Base-by-base conservation (phyloP, 257 asterid species). In the Solanum dulcamara region DNA sequence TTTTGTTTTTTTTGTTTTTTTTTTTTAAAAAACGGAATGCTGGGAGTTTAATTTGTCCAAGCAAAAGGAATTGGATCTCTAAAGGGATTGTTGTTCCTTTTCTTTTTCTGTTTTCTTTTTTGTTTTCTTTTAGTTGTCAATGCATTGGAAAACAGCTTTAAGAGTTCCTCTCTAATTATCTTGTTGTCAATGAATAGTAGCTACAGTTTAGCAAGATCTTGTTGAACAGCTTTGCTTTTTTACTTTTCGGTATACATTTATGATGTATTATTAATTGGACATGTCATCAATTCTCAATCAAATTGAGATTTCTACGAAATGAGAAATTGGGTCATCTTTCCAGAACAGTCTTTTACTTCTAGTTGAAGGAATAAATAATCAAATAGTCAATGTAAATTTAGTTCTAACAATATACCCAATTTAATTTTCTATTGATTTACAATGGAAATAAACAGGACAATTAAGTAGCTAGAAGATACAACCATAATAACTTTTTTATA, bases 141-240 rank as follows among this genome's bases (percentile, higher is more conserved):
- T 84, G 88, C 85, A 88, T 83, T 90, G 89, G 88, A 89, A 88
- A 86, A 85, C 92, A 89, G 87, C 90, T 86, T 55, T 83, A 77
- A 79, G 83, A 18, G 32, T 91, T 89, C 84, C 83, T 88, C 90
- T 85, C 87, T 91, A 44, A 86, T 91, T 89, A 75, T 88, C 89
- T 86, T 88, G 88, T 86, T 88, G 90, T 93, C 88, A 84, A 66
- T 86, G 87, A 89, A 90, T 87, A 85, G 89, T 91, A 86, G 83
- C 86, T 86, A 87, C 85, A 75, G 60, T 53, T 85, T 81, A 75
- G 86, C 84, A 10, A 35, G 30, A 60, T 82, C 5, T 35, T 24
- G 37, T 82, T 59, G 10, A 46, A n/a, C 46, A 20, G 3, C 0
- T 50, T 12, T 0, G 37, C 8, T 1, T 68, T 15, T 18, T 20